A percentile compares a stretch with the other conserved stretches of the same genome.
These are phyloP conservation scores for Nitzschia sp. DNA, from an alignment of 108 stramenopile species.

Conservation along the genomic window DNA sequence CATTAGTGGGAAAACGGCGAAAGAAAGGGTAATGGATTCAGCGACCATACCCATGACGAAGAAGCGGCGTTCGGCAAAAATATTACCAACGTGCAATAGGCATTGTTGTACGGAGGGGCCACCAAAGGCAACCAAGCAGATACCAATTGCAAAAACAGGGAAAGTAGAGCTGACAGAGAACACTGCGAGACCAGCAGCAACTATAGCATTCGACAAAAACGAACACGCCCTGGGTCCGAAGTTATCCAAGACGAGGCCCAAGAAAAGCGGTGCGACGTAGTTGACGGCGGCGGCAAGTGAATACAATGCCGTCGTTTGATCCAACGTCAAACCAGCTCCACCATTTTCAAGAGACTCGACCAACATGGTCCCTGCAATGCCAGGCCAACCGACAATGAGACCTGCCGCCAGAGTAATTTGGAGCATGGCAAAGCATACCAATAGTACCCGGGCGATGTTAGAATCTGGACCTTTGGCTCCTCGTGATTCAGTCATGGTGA, in stretches of 20 bases:
- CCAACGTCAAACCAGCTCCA: slow-evolving; percentile 35
- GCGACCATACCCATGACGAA: slow-evolving; percentile 35
- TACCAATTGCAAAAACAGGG: slow-evolving; percentile 18
- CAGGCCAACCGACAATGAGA: slow-evolving; percentile 40
- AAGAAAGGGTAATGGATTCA: slow-evolving; percentile 29
- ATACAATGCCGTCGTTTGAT: slow-evolving; percentile 32
- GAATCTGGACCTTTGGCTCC: slow-evolving; percentile 12
- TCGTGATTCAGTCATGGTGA: slow-evolving; percentile 4
- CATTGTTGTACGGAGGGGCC: slow-evolving; percentile 30
- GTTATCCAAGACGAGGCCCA: slow-evolving; percentile 33
- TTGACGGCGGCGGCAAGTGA: slow-evolving; percentile 23
- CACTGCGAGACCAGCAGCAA: slow-evolving; percentile 24
- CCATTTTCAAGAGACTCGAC: slow-evolving; percentile 25
- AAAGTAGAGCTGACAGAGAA: slow-evolving; percentile 15
- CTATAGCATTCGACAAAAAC: slow-evolving; percentile 28
- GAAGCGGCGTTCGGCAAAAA: slow-evolving; percentile 28
- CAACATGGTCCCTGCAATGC: slow-evolving; percentile 43
- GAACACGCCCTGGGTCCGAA: slow-evolving; percentile 37
- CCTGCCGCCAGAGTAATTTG: slow-evolving; percentile 36
- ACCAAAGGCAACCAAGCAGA: slow-evolving; percentile 35
- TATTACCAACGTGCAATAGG: slow-evolving; percentile 33
- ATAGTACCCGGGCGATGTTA: slow-evolving; percentile 6
- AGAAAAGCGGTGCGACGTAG: slow-evolving; percentile 31
- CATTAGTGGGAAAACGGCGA: slow-evolving; percentile 35
- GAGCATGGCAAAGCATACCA: slow-evolving; percentile 35